Evolutionary conservation across 331 rosid genomes (phyloP).

Genomic region (Cydonia oblonga): DNA sequence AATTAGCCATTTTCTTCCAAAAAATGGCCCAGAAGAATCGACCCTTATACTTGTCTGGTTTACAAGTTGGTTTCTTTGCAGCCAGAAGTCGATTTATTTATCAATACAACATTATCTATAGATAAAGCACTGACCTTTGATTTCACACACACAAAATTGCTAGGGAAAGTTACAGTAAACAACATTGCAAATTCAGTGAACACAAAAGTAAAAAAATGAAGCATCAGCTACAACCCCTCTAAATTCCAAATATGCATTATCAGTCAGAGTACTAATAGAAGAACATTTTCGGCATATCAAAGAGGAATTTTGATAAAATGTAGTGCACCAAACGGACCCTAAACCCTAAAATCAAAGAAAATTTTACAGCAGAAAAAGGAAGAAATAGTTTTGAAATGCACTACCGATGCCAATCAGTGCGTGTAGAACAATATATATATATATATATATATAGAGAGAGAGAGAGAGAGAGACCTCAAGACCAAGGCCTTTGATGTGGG

Average conservation of each 20-base stretch:
- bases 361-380: neutral
- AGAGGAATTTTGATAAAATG: neutral
- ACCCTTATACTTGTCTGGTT: neutral
- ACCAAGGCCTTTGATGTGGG: conserved; percentile 94
- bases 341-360: neutral
- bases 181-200: neutral
- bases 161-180: neutral
- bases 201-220: neutral
- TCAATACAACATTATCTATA: neutral
- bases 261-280: neutral
- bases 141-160: neutral
- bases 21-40: neutral
- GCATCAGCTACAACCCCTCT: neutral
- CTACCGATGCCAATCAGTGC: neutral
- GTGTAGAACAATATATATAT: too few relatives aligned
- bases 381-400: neutral
- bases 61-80: neutral
- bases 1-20: neutral
- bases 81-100: neutral
- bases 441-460: neutral
- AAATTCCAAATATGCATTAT: too few relatives aligned
- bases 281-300: neutral
- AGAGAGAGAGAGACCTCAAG: conserved; percentile 49
- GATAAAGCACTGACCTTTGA: neutral
- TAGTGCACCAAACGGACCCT: neutral